Evolutionary conservation across 176 grass and related monocot species (phyloP), one percentile per base, ranked within the genome.

Genomic region (Lolium multiflorum): DNA sequence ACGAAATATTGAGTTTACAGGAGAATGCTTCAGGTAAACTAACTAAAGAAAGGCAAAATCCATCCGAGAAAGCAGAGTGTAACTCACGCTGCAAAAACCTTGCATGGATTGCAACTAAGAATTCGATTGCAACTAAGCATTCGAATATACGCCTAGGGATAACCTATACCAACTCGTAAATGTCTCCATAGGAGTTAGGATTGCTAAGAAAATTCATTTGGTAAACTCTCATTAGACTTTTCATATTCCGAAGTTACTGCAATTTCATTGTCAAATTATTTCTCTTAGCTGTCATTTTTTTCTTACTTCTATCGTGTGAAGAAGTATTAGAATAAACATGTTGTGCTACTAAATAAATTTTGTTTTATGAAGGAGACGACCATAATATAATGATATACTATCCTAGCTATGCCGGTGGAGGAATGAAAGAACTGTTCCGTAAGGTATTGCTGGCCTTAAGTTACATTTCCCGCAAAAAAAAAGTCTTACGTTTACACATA

Each of bases 351-450:
- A 54, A 54, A 91, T n/a, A 25, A 65, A 48, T 85, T 44, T 39
- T 89, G 49, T 87, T 77, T 25, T 89, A 66, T 79, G 28, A 89
- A 98, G 96, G 96, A 74, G 93, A 98, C 70, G 90, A 98, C 81
- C 96, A 98, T 77, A 92, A 92, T 76, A 98, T 98, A 88, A 98
- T 95, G 93, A 94, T 98, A 89, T 98, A 98, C 64, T 98, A 98
- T 88, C 96, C 96, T 85, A 98, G 96, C 78, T 98, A 90, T 82
- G 93, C 96, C 91, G 96, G 96, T 86, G 96, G 96, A 83, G 96
- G 96, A 88, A 98, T 95, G 96, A 98, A 98, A 84, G 91, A 94
- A 84, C 84, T 98, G 74, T 98, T 98, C 70, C 84, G 93, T 68
- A 98, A 98, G 93, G 96, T 98, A 28, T 81, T 77, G 41, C 70